Evolutionary conservation across 2,329 filamentous ascomycete species (phyloP).

Genomic region (Ramichloridium luteum): DNA sequence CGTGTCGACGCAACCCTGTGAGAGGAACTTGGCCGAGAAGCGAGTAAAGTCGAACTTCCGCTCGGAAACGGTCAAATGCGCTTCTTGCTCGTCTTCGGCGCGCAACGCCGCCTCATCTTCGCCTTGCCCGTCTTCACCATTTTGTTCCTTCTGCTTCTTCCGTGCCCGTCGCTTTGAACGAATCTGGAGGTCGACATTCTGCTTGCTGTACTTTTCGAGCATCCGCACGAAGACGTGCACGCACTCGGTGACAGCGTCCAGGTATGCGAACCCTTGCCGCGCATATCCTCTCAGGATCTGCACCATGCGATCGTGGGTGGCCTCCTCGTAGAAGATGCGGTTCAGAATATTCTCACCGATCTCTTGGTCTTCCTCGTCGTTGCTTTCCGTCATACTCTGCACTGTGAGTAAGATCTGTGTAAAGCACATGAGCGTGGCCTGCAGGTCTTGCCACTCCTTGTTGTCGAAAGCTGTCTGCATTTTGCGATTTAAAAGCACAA

Average conservation of each 20-base stretch:
- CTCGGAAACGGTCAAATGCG: conserved; percentile 61
- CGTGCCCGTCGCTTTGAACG: conserved; percentile 64
- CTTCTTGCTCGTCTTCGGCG: conserved; percentile 58
- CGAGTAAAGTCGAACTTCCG: conserved; percentile 87
- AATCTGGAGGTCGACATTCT: conserved; percentile 87
- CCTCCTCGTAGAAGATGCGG: conserved; percentile 96
- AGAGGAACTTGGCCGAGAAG: conserved; percentile 69
- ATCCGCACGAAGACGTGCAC: conserved; percentile 85
- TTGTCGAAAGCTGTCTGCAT: conserved; percentile 70
- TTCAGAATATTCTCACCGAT: conserved; percentile 96
- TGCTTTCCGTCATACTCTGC: conserved; percentile 78
- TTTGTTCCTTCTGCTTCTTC: conserved; percentile 50
- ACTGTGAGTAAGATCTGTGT: conserved; percentile 81
- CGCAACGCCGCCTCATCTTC: conserved; percentile 37
- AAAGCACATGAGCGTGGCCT: conserved; percentile 83
- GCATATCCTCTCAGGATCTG: conserved; percentile 77
- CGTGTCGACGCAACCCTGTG: conserved; percentile 76
- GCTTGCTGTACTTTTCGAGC: conserved; percentile 84
- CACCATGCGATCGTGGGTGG: conserved; percentile 78
- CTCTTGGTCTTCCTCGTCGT: conserved; percentile 84
- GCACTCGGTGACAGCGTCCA: conserved; percentile 84
- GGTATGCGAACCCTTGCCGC: conserved; percentile 83
- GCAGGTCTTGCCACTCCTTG: conserved; percentile 78
- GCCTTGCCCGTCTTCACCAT: conserved; percentile 22
- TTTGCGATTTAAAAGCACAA: conserved; percentile 71